Base-by-base conservation (phyloP, 352 stramenopile genomes). In the Phytophthora podocarpi region DNA sequence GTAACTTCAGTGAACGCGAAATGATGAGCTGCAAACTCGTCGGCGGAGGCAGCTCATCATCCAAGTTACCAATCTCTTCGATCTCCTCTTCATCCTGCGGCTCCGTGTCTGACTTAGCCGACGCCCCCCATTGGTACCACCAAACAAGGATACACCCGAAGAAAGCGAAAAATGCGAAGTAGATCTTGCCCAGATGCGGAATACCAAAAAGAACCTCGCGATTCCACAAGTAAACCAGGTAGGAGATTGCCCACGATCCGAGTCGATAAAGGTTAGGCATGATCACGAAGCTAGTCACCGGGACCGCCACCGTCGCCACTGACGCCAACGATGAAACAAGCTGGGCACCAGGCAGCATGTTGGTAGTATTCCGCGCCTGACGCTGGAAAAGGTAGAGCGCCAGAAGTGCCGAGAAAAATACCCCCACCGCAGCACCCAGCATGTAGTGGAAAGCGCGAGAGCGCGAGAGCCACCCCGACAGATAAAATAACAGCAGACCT, bases 121-220 rank as follows among this genome's bases (percentile, higher is more conserved):
- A 76, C 15, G 82, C 78, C 16, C 85, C 85, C 82, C 83, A 93
- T 52, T 95, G 84, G 66, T 93, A 91, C 86, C 84, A 95, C 86
- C 86, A 95, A 43, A 95, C 82, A 32, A 95, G 64, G 1, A 76
- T 34, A 26, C 76, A 88, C 15, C 86, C 86, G 28, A 93, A 68
- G 18, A 93, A 56, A 3, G 79, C 86, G 54, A 93, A 95, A 53
- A 79, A 83, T 20, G 87, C 56, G 27, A 95, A 93, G 59, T 95
- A 95, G 45, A 95, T 80, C 70, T 95, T 95, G 57, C 86, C 86
- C 24, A 95, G 55, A 59, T 95, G 82, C 31, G 86, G 86, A 6
- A 95, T 69, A 7, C 84, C 82, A 18, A 95, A 74, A 20, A 95
- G 63, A 43, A 81, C 70, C 3, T 95, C 86, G 4, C 72, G 76